A percentile compares a stretch with the other conserved stretches of the same genome.
Conservation (phyloP, 441 rosid species). For the Kokia cookei region DNA sequence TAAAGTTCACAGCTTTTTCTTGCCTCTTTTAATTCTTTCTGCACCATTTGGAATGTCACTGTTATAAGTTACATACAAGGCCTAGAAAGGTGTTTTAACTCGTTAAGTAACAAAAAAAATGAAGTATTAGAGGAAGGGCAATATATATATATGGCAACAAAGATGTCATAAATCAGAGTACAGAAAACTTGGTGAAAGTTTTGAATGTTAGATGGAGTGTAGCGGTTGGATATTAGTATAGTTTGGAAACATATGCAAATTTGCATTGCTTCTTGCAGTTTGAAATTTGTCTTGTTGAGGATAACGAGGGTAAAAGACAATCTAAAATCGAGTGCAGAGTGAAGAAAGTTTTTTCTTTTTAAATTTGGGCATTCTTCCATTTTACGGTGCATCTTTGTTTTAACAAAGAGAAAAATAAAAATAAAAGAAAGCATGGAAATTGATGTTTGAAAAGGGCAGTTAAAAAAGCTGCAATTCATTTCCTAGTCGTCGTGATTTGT, state of each 20-base stretch:
- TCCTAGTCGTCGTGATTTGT: constrained; percentile 23
- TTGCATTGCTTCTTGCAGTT: constrained; percentile 8
- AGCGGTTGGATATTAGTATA: constrained; percentile 5
- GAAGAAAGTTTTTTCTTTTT: neutral
- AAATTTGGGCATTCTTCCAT: neutral
- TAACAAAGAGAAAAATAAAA: neutral
- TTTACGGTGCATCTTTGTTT: neutral
- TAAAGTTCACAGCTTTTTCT: constrained; percentile 5
- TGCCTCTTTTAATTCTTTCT: neutral
- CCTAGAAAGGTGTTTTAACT: neutral
- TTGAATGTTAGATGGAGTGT: constrained; percentile 15
- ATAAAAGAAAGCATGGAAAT: constrained; percentile 11
- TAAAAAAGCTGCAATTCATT: constrained; percentile 25
- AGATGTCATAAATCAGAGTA: neutral
- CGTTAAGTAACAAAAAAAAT: neutral
- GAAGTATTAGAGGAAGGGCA: neutral
- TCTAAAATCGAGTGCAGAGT: neutral
- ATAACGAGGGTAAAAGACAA: constrained; percentile 11
- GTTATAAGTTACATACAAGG: neutral
- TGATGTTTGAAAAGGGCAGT: constrained; percentile 28
- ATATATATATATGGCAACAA: too few relatives aligned
- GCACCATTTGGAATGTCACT: constrained; percentile 2
- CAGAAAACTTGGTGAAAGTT: neutral
- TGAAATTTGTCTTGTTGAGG: constrained; percentile 15
- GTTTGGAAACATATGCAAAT: constrained; percentile 2